Base-by-base conservation (phyloP, 345 rosid genomes). In the Aurinia saxatilis region DNA sequence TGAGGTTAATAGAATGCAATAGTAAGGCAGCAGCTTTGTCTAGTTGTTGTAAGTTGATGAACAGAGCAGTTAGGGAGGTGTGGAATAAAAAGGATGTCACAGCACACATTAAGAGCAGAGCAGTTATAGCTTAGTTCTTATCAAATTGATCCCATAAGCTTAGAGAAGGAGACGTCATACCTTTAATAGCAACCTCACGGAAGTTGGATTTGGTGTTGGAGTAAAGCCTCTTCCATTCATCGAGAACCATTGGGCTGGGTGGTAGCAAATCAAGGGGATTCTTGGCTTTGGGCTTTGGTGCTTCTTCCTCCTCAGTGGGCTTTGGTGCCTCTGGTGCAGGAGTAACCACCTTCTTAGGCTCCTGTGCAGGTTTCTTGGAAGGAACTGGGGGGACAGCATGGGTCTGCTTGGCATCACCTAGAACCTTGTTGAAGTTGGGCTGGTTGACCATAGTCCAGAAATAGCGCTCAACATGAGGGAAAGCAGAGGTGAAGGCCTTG, bases 211-310 rank as follows among this genome's bases (percentile, higher is more conserved):
- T 92, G 49, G 98, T 92, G 79, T 92, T 89, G 0, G 98, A 92
- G 76, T 89, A 89, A 8, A 92, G 95, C 84, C 98, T 86, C 86
- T 92, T 92, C 98, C 98, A 92, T 1, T 92, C 96, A 75, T 92
- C 96, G 8, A 92, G 79, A 21, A 92, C 60, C 98, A 92, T 92
- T 79, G 77, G 78, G 75, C 96, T 88, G 0, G 96, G 95, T 25
- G 95, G 96, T 62, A 92, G 80, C 63, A 85, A 77, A 62, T 92
- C 98, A 31, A 92, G 98, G 48, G 91, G 91, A 60, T 89, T 92
- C 81, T 92, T 89, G n/a, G 95, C 49, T 63, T 73, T 73, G 33
- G 77, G 77, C 61, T 73, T 73, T n/a, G 77, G 77, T 62, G 73
- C 77, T 46, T 73, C 77, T 44, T 62, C 73, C 45, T 67, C 77